These are phyloP conservation scores for Phytopythium sindhum DNA, from an alignment of 352 stramenopile species.

Conservation along the genomic window DNA sequence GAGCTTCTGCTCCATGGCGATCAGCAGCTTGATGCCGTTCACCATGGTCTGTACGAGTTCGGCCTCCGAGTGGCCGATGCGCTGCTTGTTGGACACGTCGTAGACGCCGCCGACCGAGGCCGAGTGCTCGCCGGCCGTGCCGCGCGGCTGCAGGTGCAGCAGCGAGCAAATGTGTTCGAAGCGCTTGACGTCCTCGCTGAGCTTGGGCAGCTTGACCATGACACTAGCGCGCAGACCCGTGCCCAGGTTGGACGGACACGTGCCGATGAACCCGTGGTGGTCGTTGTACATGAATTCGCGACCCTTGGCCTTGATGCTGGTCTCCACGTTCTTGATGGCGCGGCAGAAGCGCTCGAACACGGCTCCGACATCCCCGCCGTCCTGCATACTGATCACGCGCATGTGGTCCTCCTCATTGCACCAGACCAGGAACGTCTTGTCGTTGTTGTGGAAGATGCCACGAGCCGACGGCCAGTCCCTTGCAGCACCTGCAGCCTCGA, in stretches of 20 bases:
- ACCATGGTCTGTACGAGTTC: slow-evolving; percentile 90
- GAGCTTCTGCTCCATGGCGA: slow-evolving; percentile 87
- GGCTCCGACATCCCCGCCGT: slow-evolving; percentile 65
- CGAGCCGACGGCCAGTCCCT: slow-evolving; percentile 70
- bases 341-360: slow-evolving; percentile 78
- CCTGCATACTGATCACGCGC: slow-evolving; percentile 83
- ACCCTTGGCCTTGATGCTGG: slow-evolving; percentile 63
- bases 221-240: slow-evolving; percentile 86
- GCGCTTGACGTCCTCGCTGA: slow-evolving; percentile 77
- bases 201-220: slow-evolving; percentile 88
- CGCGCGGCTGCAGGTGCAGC: slow-evolving; percentile 76
- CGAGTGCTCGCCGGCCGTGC: slow-evolving; percentile 82
- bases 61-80: slow-evolving; percentile 87
- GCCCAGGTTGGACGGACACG: slow-evolving; percentile 88
- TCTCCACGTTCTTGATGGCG: slow-evolving; percentile 75
- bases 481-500: slow-evolving; percentile 60
- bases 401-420: slow-evolving; percentile 85
- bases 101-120: slow-evolving; percentile 84
- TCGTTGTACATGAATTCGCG: slow-evolving; percentile 76
- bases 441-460: slow-evolving; percentile 78
- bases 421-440: slow-evolving; percentile 84
- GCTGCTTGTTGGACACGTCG: slow-evolving; percentile 87
- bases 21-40: slow-evolving; percentile 82
- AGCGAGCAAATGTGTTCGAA: slow-evolving; percentile 80
- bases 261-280: slow-evolving; percentile 83